Base-by-base conservation (phyloP, 495 filamentous ascomycete genomes). In the Aspergillus funiculosus region DNA sequence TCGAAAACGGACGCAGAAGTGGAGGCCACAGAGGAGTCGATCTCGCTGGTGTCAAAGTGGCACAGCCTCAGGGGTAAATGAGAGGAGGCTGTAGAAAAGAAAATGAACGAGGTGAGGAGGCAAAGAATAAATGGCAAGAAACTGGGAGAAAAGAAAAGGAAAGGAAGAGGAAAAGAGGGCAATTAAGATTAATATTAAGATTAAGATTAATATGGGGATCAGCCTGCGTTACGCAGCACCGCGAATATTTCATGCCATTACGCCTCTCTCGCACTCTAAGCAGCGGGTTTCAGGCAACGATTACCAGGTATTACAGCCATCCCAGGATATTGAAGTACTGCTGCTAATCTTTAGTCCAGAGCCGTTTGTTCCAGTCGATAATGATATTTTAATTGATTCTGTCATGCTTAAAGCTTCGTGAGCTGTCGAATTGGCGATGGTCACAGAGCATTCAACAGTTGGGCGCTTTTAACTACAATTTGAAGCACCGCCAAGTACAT, bases 131-230 rank as follows among this genome's bases (percentile, higher is more conserved):
- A 43, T 2, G 21, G 40, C 38, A 39, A 24, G 13, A 25, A 6
- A 4, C 24, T 25, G 22, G 29, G 20, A 18, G n/a, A 15, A 38
- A 34, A 30, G 41, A 37, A 27, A 45, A 25, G n/a, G 20, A 53
- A 43, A 45, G 30, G 28, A 24, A 21, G 40, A 44, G 37, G 21
- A 27, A 39, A 31, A 36, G 32, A 48, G 39, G 29, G n/a, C 35
- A 45, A 43, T 32, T 35, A 24, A 38, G 39, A 41, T 46, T 24
- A 42, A 36, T 2, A 18, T 2, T 4, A 34, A 4, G 5, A 15
- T 31, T 34, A 34, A 43, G 40, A 43, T 43, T n/a, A n/a, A 43
- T 9, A 11, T 13, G 14, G 29, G 4, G 40, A 43, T 43, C 40
- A n/a, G n/a, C n/a, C n/a, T n/a, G n/a, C n/a, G n/a, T n/a, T n/a